Percentiles rank a stretch among this genome's conserved stretches.
phyloP scores from a whole-genome alignment of 1,284 basidiomycete species.

The Ceratobasidium sp. region DNA sequence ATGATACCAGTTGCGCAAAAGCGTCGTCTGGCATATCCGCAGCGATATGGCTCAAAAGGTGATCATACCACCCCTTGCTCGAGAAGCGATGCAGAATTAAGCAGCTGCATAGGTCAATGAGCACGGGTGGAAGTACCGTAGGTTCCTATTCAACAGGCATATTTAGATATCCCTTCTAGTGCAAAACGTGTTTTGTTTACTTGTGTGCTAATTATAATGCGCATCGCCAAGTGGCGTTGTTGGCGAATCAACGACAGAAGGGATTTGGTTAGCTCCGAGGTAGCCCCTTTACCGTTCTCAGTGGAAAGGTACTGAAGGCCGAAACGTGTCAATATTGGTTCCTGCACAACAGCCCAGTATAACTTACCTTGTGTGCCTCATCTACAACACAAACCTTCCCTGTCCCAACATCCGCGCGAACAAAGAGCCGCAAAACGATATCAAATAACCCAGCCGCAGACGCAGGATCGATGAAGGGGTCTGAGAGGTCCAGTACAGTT shows the following conservation, averaged over 20 bases:
- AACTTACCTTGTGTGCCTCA: slow-evolving; percentile 70
- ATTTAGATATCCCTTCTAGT: not conserved
- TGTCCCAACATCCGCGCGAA: slow-evolving; percentile 63
- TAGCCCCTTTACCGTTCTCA: slow-evolving; percentile 50
- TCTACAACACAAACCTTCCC: slow-evolving; percentile 75
- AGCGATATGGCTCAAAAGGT: slow-evolving; percentile 68
- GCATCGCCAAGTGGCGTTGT: slow-evolving; percentile 72
- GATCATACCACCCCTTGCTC: slow-evolving; percentile 73
- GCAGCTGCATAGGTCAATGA: slow-evolving; percentile 70
- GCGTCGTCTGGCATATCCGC: slow-evolving; percentile 64
- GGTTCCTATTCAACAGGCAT: slow-evolving; percentile 59
- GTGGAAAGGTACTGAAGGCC: slow-evolving; percentile 62
- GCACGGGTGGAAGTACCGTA: slow-evolving; percentile 68
- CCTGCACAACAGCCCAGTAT: not conserved
- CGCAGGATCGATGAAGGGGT: slow-evolving; percentile 68
- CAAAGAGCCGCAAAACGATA: slow-evolving; percentile 67
- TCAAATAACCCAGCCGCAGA: slow-evolving; percentile 73
- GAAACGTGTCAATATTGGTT: not conserved
- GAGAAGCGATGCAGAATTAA: slow-evolving; percentile 72
- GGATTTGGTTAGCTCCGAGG: slow-evolving; percentile 62
- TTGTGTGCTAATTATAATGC: slow-evolving; percentile 73
- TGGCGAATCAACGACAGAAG: slow-evolving; percentile 66
- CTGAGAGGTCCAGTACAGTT: slow-evolving; percentile 58
- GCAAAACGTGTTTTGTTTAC: slow-evolving; percentile 14
- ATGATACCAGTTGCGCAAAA: slow-evolving; percentile 67